Evolutionary conservation across 2,329 filamentous ascomycete species (phyloP).

Genomic region (Boeremia exigua): DNA sequence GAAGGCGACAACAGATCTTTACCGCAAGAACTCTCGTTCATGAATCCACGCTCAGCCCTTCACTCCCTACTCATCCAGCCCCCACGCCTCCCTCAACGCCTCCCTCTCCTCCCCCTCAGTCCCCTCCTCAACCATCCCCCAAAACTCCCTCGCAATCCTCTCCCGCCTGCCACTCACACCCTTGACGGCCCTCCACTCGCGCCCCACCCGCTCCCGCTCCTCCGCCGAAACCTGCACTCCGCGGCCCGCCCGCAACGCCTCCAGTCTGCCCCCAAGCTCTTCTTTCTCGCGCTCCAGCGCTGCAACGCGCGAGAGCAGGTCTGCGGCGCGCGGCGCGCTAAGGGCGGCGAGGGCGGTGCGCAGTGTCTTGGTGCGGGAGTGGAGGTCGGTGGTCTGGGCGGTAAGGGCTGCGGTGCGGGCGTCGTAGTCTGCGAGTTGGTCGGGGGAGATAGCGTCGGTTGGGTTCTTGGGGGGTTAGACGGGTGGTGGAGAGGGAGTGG

Average conservation of each 20-base stretch:
- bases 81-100: constrained; percentile 57
- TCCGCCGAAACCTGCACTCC: constrained; percentile 55
- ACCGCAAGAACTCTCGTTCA: too few species aligned
- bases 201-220: constrained; percentile 56
- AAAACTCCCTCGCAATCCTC: constrained; percentile 59
- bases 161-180: constrained; percentile 50
- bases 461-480: constrained; percentile 51
- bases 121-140: constrained; percentile 56
- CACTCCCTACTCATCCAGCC: constrained; percentile 40
- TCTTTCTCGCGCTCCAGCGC: constrained; percentile 54
- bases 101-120: constrained; percentile 56
- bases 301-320: constrained; percentile 55
- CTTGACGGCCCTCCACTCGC: constrained; percentile 54
- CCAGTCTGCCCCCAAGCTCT: constrained; percentile 51
- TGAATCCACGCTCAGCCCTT: neutral
- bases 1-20: too few species aligned
- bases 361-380: constrained; percentile 56
- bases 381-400: constrained; percentile 53
- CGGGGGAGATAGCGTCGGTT: constrained; percentile 55
- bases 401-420: constrained; percentile 56
- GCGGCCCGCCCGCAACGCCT: constrained; percentile 49
- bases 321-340: constrained; percentile 57
- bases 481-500: too few species aligned
- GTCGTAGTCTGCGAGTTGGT: constrained; percentile 58
- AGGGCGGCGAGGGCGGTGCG: constrained; percentile 56